Conservation (phyloP, 2,329 filamentous ascomycete species). For the Sporothrix mexicana region DNA sequence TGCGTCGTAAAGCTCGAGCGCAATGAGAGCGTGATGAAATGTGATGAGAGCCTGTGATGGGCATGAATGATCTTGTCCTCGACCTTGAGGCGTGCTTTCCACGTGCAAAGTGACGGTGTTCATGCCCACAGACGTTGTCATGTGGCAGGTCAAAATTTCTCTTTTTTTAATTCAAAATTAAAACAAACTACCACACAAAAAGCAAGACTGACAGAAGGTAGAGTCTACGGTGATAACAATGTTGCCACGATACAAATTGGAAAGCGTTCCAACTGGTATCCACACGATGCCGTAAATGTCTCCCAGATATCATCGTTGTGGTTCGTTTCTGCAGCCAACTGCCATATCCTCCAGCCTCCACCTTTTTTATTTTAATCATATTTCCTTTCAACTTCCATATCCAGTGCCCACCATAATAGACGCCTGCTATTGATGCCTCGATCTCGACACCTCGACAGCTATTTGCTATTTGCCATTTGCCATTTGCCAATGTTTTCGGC, state of each 20-base stretch:
- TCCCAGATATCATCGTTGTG: background rate
- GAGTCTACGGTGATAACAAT: background rate
- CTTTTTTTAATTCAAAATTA: background rate
- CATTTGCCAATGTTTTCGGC: background rate
- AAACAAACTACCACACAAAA: background rate
- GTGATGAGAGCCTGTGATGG: background rate
- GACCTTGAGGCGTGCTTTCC: conserved; percentile 21
- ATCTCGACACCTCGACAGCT: background rate
- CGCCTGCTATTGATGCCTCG: background rate
- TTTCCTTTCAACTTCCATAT: background rate
- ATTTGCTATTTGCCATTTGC: background rate
- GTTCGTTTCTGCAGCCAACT: conserved; percentile 2
- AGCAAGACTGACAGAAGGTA: too few relatives aligned
- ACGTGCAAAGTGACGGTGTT: conserved; percentile 20
- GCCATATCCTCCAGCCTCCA: conserved; percentile 3
- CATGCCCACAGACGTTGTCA: conserved; percentile 4
- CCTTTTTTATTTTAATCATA: background rate
- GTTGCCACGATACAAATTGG: background rate
- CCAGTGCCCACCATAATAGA: background rate
- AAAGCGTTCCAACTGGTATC: background rate
- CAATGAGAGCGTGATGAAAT: conserved; percentile 1
- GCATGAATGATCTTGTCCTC: background rate
- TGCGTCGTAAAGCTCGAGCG: background rate
- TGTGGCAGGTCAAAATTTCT: too few relatives aligned
- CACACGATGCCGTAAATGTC: background rate